phyloP scores from a whole-genome alignment of 2,329 filamentous ascomycete genomes.

The Corinectria fuckeliana region DNA sequence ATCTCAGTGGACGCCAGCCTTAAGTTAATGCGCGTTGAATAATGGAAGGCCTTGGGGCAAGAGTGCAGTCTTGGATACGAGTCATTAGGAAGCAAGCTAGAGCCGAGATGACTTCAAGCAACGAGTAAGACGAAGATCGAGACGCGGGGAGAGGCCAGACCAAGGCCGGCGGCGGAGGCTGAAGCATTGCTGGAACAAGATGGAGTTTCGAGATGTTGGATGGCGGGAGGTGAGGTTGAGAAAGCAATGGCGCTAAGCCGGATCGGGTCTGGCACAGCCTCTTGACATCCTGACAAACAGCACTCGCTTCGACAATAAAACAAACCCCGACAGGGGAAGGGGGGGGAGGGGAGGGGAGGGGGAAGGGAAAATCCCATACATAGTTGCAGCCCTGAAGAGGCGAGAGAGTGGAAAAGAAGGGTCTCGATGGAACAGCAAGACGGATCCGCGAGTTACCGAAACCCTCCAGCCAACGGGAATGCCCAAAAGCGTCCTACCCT shows the following conservation, averaged over 20 bases:
- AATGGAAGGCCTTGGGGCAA: too few relatives aligned
- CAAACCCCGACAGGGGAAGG: conserved; percentile 25
- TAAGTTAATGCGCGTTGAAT: not conserved
- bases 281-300: conserved; percentile 18
- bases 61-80: not conserved
- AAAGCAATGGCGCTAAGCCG: conserved; percentile 16
- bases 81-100: not conserved
- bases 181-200: conserved; percentile 57
- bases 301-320: conserved; percentile 28
- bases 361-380: not conserved
- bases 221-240: conserved; percentile 32
- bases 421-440: conserved; percentile 8
- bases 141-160: not conserved
- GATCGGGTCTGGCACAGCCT: conserved; percentile 12
- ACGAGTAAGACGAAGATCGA: not conserved
- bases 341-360: not conserved
- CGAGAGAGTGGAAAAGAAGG: not conserved
- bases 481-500: not conserved
- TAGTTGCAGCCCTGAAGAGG: not conserved
- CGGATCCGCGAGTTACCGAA: conserved; percentile 16
- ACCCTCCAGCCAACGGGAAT: not conserved
- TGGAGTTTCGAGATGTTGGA: conserved; percentile 49
- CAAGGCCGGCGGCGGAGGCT: conserved; percentile 33
- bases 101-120: not conserved
- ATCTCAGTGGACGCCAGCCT: not conserved